Evolutionary conservation across 1,139 yeast species (phyloP).

Genomic region (Arxiozyma slooffiae): DNA sequence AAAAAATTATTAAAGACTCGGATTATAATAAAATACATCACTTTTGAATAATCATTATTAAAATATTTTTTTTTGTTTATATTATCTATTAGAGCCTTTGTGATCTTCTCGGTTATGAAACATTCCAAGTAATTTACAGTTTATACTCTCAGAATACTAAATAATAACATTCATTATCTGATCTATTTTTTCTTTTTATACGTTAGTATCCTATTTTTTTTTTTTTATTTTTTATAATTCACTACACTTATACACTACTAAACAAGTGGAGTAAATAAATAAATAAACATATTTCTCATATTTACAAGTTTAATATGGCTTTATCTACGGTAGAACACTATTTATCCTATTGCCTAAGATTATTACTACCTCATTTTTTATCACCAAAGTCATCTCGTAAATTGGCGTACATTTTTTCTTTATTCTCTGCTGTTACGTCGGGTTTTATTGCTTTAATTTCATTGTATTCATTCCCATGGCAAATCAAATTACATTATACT

Average conservation of each 20-base stretch:
- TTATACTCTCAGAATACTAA: neutral
- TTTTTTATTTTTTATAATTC: neutral
- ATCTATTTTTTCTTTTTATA: neutral
- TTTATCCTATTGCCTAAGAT: slow-evolving; percentile 34
- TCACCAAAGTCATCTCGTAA: slow-evolving; percentile 28
- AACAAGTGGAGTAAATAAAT: too few relatives aligned
- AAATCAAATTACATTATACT: slow-evolving; percentile 45
- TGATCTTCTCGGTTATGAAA: neutral
- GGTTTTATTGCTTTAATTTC: slow-evolving; percentile 80
- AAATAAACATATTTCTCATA: too few relatives aligned
- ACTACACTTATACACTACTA: neutral
- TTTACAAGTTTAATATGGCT: slow-evolving; percentile 12
- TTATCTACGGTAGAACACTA: slow-evolving; percentile 30
- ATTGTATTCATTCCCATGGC: slow-evolving; percentile 67
- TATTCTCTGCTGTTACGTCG: slow-evolving; percentile 56
- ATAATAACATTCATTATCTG: neutral
- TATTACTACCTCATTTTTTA: slow-evolving; percentile 23
- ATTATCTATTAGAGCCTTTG: neutral
- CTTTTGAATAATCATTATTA: neutral
- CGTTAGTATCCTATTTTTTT: neutral
- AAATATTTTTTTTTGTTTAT: too few relatives aligned
- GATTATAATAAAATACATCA: neutral
- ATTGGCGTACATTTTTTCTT: slow-evolving; percentile 34
- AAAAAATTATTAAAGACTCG: neutral
- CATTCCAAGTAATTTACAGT: too few relatives aligned